These are phyloP conservation scores for Dovyalis caffra DNA, from an alignment of 345 rosid genomes.

Conservation along the genomic window DNA sequence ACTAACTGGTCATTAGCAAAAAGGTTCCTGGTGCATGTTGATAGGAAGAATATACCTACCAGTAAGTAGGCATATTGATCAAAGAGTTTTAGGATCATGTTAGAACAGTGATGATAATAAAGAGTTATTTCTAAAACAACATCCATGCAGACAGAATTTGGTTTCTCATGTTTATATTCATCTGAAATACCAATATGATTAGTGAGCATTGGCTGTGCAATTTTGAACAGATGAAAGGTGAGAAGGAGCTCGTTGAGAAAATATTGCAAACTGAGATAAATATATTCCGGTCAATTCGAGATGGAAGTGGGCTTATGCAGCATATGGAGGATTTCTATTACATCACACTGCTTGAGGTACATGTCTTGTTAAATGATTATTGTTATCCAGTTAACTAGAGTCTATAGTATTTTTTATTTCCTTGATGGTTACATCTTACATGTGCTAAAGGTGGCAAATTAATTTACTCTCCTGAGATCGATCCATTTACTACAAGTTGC, in stretches of 20 bases:
- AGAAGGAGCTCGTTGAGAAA: constrained; percentile 82
- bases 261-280: constrained; percentile 88
- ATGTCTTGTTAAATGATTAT: neutral
- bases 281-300: constrained; percentile 81
- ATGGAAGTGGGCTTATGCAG: constrained; percentile 95
- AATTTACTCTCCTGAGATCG: neutral
- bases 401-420: neutral
- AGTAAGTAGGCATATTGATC: neutral
- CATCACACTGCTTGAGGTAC: constrained; percentile 84
- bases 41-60: neutral
- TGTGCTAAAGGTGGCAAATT: neutral
- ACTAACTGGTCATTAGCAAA: neutral
- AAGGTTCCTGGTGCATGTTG: neutral
- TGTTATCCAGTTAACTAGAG: neutral
- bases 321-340: constrained; percentile 99
- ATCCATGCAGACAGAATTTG: neutral
- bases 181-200: neutral
- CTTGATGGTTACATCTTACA: neutral
- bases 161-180: neutral
- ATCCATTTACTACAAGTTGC: neutral
- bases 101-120: neutral
- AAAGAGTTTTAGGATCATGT: neutral
- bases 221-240: constrained; percentile 89
- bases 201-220: neutral
- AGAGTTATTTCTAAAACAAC: neutral